Percentiles rank a stretch among this genome's conserved stretches.
Evolutionary conservation across 352 stramenopile genomes (phyloP).

Genomic region (Globisporangium cederbergense): DNA sequence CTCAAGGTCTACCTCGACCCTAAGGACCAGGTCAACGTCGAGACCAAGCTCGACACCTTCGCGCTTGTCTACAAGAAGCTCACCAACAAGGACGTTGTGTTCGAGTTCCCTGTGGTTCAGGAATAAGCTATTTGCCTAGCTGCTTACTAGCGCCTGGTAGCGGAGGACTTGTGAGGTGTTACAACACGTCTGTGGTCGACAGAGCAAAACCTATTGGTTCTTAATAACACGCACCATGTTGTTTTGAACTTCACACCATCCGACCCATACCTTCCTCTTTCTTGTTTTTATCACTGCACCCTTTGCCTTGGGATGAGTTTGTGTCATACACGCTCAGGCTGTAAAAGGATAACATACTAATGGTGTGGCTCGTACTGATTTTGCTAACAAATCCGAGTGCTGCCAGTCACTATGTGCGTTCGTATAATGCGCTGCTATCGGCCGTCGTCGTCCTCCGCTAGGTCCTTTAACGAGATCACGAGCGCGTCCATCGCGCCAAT

Average conservation of each 20-base stretch:
- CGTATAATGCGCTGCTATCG: conserved; percentile 44
- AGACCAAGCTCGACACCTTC: conserved; percentile 99
- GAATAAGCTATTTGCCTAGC: conserved; percentile 59
- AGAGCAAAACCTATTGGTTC: conserved; percentile 41
- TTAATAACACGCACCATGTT: conserved; percentile 7
- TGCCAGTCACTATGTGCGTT: neutral
- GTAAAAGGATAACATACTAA: neutral
- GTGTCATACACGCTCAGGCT: neutral
- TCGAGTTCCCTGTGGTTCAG: conserved; percentile 93
- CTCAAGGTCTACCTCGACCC: conserved; percentile 98
- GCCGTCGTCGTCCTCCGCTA: conserved; percentile 66
- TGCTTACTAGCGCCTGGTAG: neutral
- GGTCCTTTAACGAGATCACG: conserved; percentile 29
- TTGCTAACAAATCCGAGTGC: neutral
- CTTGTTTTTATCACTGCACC: neutral
- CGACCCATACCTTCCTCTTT: too few relatives aligned
- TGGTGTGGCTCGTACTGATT: neutral
- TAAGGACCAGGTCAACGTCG: conserved; percentile 99
- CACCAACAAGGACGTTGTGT: conserved; percentile 99
- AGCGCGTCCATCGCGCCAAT: conserved; percentile 43
- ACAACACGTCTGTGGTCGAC: conserved; percentile 26
- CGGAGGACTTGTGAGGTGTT: neutral
- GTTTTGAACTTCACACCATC: conserved; percentile 4
- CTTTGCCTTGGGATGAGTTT: neutral
- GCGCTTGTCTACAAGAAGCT: conserved; percentile 99